Conservation (phyloP, 768 basidiomycete genomes). For the Cystobasidium onofrii region DNA sequence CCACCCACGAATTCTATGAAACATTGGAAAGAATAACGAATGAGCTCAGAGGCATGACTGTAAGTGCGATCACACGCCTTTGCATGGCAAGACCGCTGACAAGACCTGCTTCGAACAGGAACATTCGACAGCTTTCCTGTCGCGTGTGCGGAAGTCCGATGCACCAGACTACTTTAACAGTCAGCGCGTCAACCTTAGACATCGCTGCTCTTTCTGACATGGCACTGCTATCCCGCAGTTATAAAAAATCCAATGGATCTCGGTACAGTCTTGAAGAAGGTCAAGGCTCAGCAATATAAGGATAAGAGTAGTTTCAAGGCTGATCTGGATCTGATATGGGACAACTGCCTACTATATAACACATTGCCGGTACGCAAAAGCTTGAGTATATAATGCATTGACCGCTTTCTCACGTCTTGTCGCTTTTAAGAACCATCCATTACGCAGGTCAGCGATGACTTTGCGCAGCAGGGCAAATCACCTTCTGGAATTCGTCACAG, state of each 20-base stretch:
- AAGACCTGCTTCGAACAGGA: slow-evolving; percentile 59
- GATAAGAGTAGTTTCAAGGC: slow-evolving; percentile 87
- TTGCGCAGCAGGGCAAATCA: slow-evolving; percentile 76
- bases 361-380: slow-evolving; percentile 62
- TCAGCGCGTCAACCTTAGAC: slow-evolving; percentile 42
- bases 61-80: slow-evolving; percentile 59
- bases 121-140: slow-evolving; percentile 85
- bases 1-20: slow-evolving; percentile 84
- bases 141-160: slow-evolving; percentile 80
- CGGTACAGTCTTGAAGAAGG: slow-evolving; percentile 81
- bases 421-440: slow-evolving; percentile 65
- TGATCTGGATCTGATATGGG: slow-evolving; percentile 94
- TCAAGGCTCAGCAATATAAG: slow-evolving; percentile 72
- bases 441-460: slow-evolving; percentile 70
- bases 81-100: slow-evolving; percentile 43
- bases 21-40: slow-evolving; percentile 76
- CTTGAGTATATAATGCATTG: no score
- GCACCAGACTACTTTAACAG: slow-evolving; percentile 90
- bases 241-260: slow-evolving; percentile 95
- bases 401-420: slow-evolving; percentile 33
- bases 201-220: not conserved
- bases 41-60: slow-evolving; percentile 63
- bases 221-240: slow-evolving; percentile 63
- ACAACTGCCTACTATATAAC: slow-evolving; percentile 88
- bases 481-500: slow-evolving; percentile 78